Evolutionary conservation across 2,329 filamentous ascomycete genomes (phyloP), one percentile per base, ranked within the genome.

Genomic region (Rachicladosporium sp.): DNA sequence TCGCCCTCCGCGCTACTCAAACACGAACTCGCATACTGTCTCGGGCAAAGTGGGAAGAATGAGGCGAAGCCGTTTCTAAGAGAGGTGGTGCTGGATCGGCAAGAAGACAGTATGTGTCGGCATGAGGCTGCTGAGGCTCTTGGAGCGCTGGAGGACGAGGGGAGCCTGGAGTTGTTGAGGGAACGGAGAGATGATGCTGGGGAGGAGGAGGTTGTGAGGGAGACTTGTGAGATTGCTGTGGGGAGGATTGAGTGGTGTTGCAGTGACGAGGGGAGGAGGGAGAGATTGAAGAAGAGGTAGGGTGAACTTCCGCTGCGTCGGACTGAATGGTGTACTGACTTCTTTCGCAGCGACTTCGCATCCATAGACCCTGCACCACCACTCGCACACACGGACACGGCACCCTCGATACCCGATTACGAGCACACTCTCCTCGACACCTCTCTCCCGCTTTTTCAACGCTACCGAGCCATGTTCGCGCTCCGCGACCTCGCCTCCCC

Each of bases 401-500:
- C 69, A 73, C 67, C 66, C 44, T 78, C 78, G 3, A 84, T 94
- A 36, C 70, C 80, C 29, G 77, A 83, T 41, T 72, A 98, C 29
- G 81, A 83, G 55, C 72, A 74, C 55, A 77, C 74, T 13, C 70
- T 98, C 39, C 78, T 96, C 62, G 80, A 96, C 61, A 80, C 81
- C 4, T 73, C 68, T 4, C 67, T 80, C 36, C 84, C 87, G 15
- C 75, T 98, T 8, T 98, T 98, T 70, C 69, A 86, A 58, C 80
- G 91, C 58, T 98, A 98, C 66, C 79, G 91, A 55, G 89, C 91
- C 60, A 98, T 98, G 91, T 98, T 98, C 58, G 84, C 86, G 43
- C 78, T 98, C 38, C 82, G 91, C 57, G 91, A 98, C 62, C 78
- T 98, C 38, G 87, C 88, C 13, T 95, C 88, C 3, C 91, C 91